These are phyloP conservation scores for Hsuehochloa calcarea DNA, from an alignment of 176 grass and related monocot genomes.

Conservation along the genomic window DNA sequence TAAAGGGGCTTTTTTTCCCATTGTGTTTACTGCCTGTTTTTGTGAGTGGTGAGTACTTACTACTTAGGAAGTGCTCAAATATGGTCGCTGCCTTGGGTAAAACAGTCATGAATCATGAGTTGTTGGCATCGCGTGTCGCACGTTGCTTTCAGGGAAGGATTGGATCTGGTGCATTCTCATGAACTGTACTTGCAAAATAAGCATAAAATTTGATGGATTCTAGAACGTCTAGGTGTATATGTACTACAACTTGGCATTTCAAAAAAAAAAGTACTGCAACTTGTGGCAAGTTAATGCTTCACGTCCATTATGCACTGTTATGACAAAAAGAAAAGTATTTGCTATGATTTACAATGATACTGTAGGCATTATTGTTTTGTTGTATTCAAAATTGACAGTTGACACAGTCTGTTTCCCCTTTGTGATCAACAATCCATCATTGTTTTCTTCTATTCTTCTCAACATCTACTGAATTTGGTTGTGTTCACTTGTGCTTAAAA, in stretches of 20 bases:
- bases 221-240: conserved; percentile 5
- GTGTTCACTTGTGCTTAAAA: too few relatives aligned
- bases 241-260: too few relatives aligned
- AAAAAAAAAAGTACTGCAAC: too few relatives aligned
- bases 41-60: not conserved
- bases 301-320: not conserved
- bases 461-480: too few relatives aligned
- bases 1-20: not conserved
- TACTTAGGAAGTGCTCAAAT: not conserved
- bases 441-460: too few relatives aligned
- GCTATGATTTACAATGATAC: too few relatives aligned
- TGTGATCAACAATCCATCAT: too few relatives aligned
- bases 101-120: not conserved
- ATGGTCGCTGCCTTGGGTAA: not conserved
- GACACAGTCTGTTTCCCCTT: too few relatives aligned
- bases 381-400: too few relatives aligned
- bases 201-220: conserved; percentile 7
- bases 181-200: not conserved
- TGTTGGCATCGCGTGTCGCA: not conserved
- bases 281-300: not conserved
- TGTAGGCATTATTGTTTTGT: too few relatives aligned
- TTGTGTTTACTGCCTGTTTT: conserved; percentile 1
- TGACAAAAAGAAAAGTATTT: too few relatives aligned
- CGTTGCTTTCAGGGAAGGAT: not conserved
- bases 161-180: not conserved